These are phyloP conservation scores for Neospora caninum DNA, from an alignment of 169 alveolate genomes.

Conservation along the genomic window DNA sequence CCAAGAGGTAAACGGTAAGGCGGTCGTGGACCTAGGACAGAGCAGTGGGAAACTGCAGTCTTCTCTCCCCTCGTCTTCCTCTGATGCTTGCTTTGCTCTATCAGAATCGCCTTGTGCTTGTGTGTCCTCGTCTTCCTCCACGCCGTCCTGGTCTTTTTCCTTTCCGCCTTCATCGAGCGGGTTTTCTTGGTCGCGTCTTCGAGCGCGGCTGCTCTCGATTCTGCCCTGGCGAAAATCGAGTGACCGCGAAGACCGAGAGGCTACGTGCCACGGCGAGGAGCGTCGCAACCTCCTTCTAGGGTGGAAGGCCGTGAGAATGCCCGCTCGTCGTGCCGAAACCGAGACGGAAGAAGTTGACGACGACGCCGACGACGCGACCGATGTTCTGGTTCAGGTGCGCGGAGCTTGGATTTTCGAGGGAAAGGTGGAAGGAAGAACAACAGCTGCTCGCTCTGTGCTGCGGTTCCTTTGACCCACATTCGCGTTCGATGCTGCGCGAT, in stretches of 20 bases:
- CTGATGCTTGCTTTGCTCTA: no score
- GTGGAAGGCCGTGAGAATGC: neutral
- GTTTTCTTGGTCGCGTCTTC: neutral
- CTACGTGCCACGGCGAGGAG: neutral
- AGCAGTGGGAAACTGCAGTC: no score
- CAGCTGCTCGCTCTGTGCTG: neutral
- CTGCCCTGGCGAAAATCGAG: neutral
- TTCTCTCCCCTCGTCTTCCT: no score
- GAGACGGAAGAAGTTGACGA: neutral
- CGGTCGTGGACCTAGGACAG: no score
- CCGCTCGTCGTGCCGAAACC: neutral
- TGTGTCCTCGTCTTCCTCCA: no score
- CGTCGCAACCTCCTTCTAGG: neutral
- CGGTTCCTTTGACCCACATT: no score
- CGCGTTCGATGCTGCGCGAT: no score
- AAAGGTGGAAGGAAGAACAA: no score
- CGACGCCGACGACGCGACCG: constrained; percentile 3
- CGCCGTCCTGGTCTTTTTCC: no score
- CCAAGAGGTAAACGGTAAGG: no score
- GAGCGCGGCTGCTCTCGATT: neutral
- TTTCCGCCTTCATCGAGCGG: neutral
- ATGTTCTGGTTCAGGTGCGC: neutral
- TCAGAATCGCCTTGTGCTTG: no score
- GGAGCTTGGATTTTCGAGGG: neutral
- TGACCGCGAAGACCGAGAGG: neutral